Base-by-base conservation (phyloP, 768 basidiomycete genomes). In the Lyophyllum semitale region DNA sequence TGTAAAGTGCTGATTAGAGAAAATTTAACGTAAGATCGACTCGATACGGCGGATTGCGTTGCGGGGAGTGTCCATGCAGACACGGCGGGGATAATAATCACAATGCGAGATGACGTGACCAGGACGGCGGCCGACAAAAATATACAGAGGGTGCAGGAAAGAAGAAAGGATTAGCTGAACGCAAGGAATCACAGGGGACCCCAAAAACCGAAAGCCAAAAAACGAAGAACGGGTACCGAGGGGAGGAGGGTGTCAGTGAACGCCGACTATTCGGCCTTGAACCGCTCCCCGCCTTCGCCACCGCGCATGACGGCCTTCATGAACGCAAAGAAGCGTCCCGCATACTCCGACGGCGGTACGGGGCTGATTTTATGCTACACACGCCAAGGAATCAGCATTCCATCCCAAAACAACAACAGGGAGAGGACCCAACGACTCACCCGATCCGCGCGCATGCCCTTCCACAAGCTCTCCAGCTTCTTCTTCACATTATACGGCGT, bases 321-420 rank as follows among this genome's bases (percentile, higher is more conserved):
- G 63, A 95, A 95, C 23, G 77, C 55, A 70, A 91, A 87, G 80
- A 99, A 98, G 42, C 97, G 84, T 33, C 91, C 84, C 3, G 85
- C 89, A 67, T 99, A 98, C 62, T 95, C 91, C 7, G 72, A 62
- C 0, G 97, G 94, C 2, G 89, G 88, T 2, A 98, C 93, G 6
- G 95, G 93, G 49, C 93, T 95, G 62, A 98, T 98, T 68, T 91
- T 95, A 66, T 95, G 93, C 94, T 97, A 61, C 13, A 67, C 8
- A 45, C 26, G 33, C 52, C 51, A 51, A 25, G n/a, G n/a, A 4
- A 44, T 57, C 43, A 63, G 59, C 38, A 61, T 47, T 30, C 8
- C 20, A 15, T 44, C 13, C 32, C 12, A 13, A 42, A 51, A 48
- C 43, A 12, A 17, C 38, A 8, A n/a, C 48, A 48, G 33, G n/a